Conservation (phyloP, 257 asterid species). For the Solanum megistacrolobum region DNA sequence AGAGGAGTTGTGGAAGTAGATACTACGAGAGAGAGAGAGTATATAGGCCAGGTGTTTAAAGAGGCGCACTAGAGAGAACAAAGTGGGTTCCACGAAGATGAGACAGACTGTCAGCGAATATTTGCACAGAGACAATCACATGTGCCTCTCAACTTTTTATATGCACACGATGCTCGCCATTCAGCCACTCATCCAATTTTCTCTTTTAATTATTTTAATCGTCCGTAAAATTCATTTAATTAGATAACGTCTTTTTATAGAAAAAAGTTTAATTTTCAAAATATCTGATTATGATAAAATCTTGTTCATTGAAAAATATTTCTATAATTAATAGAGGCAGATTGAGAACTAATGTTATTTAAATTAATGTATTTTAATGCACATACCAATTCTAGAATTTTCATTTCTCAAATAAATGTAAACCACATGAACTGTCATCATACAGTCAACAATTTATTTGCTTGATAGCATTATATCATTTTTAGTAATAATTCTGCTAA, state of each 20-base stretch:
- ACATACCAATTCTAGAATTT: neutral
- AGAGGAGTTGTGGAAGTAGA: neutral
- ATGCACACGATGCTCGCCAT: neutral
- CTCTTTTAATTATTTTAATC: neutral
- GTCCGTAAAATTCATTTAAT: too few species aligned
- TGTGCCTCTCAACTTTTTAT: neutral
- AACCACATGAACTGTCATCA: neutral
- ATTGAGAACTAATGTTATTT: neutral
- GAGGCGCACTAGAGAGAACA: neutral
- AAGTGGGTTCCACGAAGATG: conserved; percentile 5
- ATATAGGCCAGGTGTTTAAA: neutral
- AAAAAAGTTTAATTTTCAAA: too few species aligned
- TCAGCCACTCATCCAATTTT: neutral
- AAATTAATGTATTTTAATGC: neutral
- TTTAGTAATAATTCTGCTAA: neutral
- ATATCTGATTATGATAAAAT: neutral
- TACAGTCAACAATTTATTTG: neutral
- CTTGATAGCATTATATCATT: neutral
- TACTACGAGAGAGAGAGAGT: neutral
- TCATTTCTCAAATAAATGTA: neutral
- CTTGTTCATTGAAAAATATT: neutral
- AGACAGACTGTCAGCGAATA: conserved; percentile 40
- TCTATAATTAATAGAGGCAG: neutral
- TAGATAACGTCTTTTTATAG: neutral
- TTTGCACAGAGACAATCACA: conserved; percentile 6